phyloP scores from a whole-genome alignment of 2,329 filamentous ascomycete species.

The Fusarium circinatum region DNA sequence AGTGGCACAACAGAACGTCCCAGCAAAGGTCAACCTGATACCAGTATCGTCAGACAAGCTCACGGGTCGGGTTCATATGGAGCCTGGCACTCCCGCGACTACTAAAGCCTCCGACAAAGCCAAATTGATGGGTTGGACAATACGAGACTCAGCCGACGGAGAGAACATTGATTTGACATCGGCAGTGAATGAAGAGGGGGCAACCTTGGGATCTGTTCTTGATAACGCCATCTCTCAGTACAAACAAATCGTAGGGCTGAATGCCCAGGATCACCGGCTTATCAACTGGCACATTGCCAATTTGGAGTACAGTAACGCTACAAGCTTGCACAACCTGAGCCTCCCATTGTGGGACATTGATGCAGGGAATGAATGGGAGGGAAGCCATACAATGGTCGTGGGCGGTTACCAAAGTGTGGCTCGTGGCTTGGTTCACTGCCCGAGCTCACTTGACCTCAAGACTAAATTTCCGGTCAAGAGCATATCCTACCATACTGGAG shows the following conservation, averaged over 20 bases:
- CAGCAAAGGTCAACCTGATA: slow-evolving; percentile 65
- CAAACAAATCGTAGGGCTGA: slow-evolving; percentile 81
- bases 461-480: slow-evolving; percentile 78
- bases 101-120: slow-evolving; percentile 81
- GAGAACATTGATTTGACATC: slow-evolving; percentile 77
- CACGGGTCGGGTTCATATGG: slow-evolving; percentile 77
- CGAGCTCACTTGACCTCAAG: slow-evolving; percentile 79
- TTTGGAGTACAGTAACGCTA: slow-evolving; percentile 96
- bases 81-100: slow-evolving; percentile 74
- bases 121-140: slow-evolving; percentile 82
- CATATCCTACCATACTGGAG: slow-evolving; percentile 70
- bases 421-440: slow-evolving; percentile 83
- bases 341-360: slow-evolving; percentile 96
- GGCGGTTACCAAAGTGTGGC: slow-evolving; percentile 95
- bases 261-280: slow-evolving; percentile 85
- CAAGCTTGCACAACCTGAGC: slow-evolving; percentile 86
- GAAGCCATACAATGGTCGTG: slow-evolving; percentile 90
- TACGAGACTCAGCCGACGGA: slow-evolving; percentile 70
- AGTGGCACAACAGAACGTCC: slow-evolving; percentile 64
- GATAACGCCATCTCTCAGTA: slow-evolving; percentile 93
- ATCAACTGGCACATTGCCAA: slow-evolving; percentile 99
- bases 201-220: slow-evolving; percentile 89
- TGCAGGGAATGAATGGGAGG: slow-evolving; percentile 96
- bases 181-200: slow-evolving; percentile 70
- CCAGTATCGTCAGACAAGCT: slow-evolving; percentile 74